Evolutionary conservation across 1,284 basidiomycete species (phyloP).

Genomic region (Cutaneotrichosporon sp.): DNA sequence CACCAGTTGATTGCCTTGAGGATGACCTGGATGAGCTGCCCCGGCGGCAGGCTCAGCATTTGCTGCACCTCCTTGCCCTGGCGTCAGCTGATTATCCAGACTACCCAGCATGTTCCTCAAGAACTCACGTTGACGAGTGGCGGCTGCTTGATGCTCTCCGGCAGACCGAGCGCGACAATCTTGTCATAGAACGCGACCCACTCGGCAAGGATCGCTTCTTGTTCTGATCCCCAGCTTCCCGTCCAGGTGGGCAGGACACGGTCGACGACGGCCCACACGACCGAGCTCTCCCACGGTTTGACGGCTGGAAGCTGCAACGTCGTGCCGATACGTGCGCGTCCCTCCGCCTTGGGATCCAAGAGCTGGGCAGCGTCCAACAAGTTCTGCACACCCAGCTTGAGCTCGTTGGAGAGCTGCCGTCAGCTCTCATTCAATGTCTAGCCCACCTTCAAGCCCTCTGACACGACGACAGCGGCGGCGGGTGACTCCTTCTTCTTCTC

Average conservation of each 20-base stretch:
- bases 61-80: constrained; percentile 71
- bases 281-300: constrained; percentile 63
- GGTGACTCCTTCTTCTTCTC: constrained; percentile 66
- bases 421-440: neutral
- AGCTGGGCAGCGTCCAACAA: constrained; percentile 64
- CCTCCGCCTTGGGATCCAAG: constrained; percentile 59
- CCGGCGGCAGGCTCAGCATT: constrained; percentile 62
- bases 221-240: constrained; percentile 55
- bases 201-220: constrained; percentile 57
- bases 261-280: constrained; percentile 72
- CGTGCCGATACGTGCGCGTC: constrained; percentile 42
- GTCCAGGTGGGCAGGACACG: constrained; percentile 65
- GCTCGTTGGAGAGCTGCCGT: constrained; percentile 66
- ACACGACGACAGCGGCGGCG: constrained; percentile 68
- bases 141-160: constrained; percentile 63
- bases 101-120: neutral
- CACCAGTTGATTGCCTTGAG: constrained; percentile 70
- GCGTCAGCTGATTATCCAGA: constrained; percentile 6
- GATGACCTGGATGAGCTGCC: constrained; percentile 67
- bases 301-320: constrained; percentile 35
- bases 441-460: constrained; percentile 71
- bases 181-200: constrained; percentile 67
- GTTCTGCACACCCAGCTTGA: constrained; percentile 71
- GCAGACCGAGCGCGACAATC: constrained; percentile 65
- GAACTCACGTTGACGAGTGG: constrained; percentile 62